Evolutionary conservation across 345 rosid species (phyloP), one percentile per base, ranked within the genome.

Genomic region (Lumnitzera littorea): DNA sequence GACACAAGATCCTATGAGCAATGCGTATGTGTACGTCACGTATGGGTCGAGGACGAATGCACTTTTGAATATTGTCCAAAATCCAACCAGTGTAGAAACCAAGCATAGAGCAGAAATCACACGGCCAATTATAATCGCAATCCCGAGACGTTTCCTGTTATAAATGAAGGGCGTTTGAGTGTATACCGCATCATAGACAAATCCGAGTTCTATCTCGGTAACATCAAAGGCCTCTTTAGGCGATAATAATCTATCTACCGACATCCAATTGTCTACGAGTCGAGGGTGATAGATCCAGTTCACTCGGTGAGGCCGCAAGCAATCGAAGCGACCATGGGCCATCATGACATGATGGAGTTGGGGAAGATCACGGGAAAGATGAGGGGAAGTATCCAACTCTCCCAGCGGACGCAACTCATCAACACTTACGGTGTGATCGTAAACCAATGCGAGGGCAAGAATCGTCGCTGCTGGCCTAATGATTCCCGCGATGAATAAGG

Each of bases 151-250:
- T 36, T 1, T 7, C 43, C 7, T 36, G 43, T 2, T 36, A 5
- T 9, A 36, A 36, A 36, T 9, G 11, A 36, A 4, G 43, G 43
- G 43, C 1, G 10, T 4, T 36, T 36, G 29, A 29, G 58, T 55
- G 58, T 55, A 55, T 10, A 55, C 17, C 20, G 17, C 46, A 4
- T 55, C 58, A 13, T 14, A 55, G n/a, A 55, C 41, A n/a, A 55
- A 55, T 36, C 16, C 23, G 20, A 55, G 58, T 46, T 55, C 58
- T 11, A 55, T 55, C 58, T 55, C 58, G 8, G 46, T 1, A 16
- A 55, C 1, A 7, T 11, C 16, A 25, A 55, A 55, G 13, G 46
- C 46, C 15, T 13, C 46, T 36, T 15, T 2, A 13, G 46, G 7
- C 9, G 16, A 0, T 36, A 25, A 27, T 25, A 25, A 27, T 25